phyloP scores from a whole-genome alignment of 169 alveolate genomes.

The Plasmodium gallinaceum region DNA sequence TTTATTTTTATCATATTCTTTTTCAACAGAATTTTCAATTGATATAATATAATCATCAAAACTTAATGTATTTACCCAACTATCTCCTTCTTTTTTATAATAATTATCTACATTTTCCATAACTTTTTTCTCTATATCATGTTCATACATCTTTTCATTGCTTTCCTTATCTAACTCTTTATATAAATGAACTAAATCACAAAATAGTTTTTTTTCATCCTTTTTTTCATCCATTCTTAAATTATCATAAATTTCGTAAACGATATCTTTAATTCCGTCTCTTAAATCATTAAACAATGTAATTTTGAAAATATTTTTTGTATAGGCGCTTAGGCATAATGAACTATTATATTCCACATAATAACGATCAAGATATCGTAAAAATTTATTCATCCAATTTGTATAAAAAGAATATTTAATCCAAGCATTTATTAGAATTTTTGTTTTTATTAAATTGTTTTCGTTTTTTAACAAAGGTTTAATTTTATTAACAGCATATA shows the following conservation, averaged over 20 bases:
- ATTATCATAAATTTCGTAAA: conserved; percentile 56
- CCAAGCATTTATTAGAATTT: conserved; percentile 77
- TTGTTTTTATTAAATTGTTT: conserved; percentile 29
- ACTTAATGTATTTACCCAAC: conserved; percentile 55
- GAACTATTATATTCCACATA: conserved; percentile 77
- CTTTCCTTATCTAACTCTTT: conserved; percentile 70
- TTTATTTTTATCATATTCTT: conserved; percentile 64
- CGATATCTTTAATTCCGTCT: conserved; percentile 38
- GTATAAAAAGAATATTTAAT: conserved; percentile 77
- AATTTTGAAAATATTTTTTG: conserved; percentile 64
- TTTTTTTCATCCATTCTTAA: conserved; percentile 25
- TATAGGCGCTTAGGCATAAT: conserved; percentile 64
- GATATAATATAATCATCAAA: conserved; percentile 77
- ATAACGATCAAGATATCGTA: conserved; percentile 79
- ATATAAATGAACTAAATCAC: conserved; percentile 56
- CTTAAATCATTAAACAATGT: conserved; percentile 58
- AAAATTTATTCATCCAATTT: conserved; percentile 82
- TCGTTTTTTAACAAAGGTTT: conserved; percentile 42
- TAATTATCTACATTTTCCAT: conserved; percentile 64
- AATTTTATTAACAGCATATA: conserved; percentile 52
- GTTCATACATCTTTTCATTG: conserved; percentile 71
- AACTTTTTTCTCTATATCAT: conserved; percentile 61
- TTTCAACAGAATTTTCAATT: conserved; percentile 72
- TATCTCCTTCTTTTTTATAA: conserved; percentile 66
- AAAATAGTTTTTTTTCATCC: conserved; percentile 54